Percentiles rank a stretch among this genome's conserved stretches.
Conservation (phyloP, 768 basidiomycete genomes). For the Leucogyrophana mollusca region DNA sequence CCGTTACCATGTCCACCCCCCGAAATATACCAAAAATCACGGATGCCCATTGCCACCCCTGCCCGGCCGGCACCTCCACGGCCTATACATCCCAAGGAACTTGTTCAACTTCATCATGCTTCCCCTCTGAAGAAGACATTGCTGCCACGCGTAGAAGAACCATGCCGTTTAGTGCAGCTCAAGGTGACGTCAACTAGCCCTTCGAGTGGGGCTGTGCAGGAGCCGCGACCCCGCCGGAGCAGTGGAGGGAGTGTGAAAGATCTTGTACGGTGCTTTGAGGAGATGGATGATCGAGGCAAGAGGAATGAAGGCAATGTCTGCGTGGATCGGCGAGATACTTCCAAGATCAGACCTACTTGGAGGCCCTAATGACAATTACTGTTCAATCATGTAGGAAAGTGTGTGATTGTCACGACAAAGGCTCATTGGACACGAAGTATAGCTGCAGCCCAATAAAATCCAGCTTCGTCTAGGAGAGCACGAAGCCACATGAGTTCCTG, state of each 20-base stretch:
- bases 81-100: conserved; percentile 57
- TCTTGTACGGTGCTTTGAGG: conserved; percentile 63
- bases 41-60: conserved; percentile 62
- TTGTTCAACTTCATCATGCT: conserved; percentile 59
- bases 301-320: conserved; percentile 33
- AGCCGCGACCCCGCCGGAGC: conserved; percentile 46
- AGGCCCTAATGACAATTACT: conserved; percentile 4
- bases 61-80: conserved; percentile 47
- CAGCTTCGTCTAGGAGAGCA: too few species aligned
- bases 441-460: too few species aligned
- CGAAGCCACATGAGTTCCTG: too few species aligned
- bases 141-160: conserved; percentile 44
- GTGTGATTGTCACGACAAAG: too few species aligned
- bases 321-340: conserved; percentile 13
- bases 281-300: conserved; percentile 34
- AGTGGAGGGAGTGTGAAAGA: conserved; percentile 76
- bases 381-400: too few species aligned
- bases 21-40: conserved; percentile 32
- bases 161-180: conserved; percentile 54
- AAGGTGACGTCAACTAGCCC: conserved; percentile 31
- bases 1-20: conserved; percentile 37
- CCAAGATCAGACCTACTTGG: conserved; percentile 16
- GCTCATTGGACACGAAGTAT: too few species aligned
- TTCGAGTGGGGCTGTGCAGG: conserved; percentile 35
- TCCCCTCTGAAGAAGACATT: conserved; percentile 37